phyloP scores from a whole-genome alignment of 202 grass and related monocot species.

The Carex arenaria region DNA sequence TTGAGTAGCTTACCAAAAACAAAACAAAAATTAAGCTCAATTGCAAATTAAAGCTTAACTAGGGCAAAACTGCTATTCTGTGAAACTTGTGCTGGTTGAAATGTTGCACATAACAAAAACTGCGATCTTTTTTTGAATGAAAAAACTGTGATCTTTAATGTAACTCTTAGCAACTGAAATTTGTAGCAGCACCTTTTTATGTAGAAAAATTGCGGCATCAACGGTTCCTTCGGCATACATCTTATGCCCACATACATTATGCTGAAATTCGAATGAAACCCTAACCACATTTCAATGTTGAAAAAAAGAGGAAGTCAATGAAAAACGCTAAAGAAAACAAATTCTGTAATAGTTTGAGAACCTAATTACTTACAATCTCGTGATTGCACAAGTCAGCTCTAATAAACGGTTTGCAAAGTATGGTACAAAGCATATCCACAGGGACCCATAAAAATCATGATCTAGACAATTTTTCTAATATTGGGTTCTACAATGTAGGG shows the following conservation, averaged over 20 bases:
- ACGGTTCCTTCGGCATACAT: conserved; percentile 81
- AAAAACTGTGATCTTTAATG: background rate
- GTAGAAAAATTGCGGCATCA: conserved; percentile 76
- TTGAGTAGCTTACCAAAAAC: background rate
- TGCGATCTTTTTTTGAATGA: background rate
- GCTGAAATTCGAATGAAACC: conserved; percentile 95
- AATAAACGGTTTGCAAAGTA: background rate
- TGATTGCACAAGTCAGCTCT: background rate
- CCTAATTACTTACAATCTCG: background rate
- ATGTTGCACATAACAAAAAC: background rate
- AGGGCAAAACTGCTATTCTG: background rate
- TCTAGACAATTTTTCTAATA: background rate
- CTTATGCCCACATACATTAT: conserved; percentile 78
- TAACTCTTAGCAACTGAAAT: background rate
- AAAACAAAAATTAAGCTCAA: background rate
- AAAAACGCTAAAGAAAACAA: conserved; percentile 21
- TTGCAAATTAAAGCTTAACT: background rate
- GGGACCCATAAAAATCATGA: background rate
- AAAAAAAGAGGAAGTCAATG: background rate
- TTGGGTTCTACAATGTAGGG: background rate
- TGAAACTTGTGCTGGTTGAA: background rate
- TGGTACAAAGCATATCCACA: background rate
- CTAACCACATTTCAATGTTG: conserved; percentile 27
- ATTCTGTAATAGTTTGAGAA: background rate
- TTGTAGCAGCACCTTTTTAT: conserved; percentile 46